A percentile compares a stretch with the other conserved stretches of the same genome.
Evolutionary conservation across 257 asterid species (phyloP).

Genomic region (Agastache rugosa): DNA sequence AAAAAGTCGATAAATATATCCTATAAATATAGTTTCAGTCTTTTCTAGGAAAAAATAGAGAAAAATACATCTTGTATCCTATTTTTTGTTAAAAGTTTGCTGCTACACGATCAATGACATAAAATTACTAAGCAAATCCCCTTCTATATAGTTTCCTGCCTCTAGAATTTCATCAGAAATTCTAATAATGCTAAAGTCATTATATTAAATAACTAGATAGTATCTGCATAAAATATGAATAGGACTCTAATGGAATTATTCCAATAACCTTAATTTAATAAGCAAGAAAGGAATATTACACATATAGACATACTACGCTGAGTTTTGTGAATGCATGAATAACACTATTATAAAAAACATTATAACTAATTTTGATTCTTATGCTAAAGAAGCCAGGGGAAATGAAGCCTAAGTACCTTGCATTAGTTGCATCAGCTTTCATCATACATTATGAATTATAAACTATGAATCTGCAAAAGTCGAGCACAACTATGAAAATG

Average conservation of each 20-base stretch:
- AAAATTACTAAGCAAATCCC: not conserved
- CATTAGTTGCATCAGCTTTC: too few relatives aligned
- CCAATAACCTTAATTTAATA: not conserved
- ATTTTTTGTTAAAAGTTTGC: not conserved
- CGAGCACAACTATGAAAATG: too few relatives aligned
- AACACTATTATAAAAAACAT: too few relatives aligned
- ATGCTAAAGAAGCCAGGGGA: too few relatives aligned
- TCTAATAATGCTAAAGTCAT: not conserved
- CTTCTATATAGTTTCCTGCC: not conserved
- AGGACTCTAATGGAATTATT: not conserved
- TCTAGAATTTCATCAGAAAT: conserved; percentile 9
- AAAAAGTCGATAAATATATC: not conserved
- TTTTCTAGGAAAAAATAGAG: not conserved
- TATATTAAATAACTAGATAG: too few relatives aligned
- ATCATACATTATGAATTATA: too few relatives aligned
- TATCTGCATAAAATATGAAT: not conserved
- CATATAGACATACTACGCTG: not conserved
- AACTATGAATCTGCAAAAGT: too few relatives aligned
- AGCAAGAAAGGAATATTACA: not conserved
- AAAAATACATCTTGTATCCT: not conserved
- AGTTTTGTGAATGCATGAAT: not conserved
- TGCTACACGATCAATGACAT: not conserved
- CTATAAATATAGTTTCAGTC: not conserved
- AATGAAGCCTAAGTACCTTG: too few relatives aligned
- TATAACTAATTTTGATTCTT: too few relatives aligned